phyloP scores from a whole-genome alignment of 1,139 yeast species.

The Pneumocystis canis region DNA sequence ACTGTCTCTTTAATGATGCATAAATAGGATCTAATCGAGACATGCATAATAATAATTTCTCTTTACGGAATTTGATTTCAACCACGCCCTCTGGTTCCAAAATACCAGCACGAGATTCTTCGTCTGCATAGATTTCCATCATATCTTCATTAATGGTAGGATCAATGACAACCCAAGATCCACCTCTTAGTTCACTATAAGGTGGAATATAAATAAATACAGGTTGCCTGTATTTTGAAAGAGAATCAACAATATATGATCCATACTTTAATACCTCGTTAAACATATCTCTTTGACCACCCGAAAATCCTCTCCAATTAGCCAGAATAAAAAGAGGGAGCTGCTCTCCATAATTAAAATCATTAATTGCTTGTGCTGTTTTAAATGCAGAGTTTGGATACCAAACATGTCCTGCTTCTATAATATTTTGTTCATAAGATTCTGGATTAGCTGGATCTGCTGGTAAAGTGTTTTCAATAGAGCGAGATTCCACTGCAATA shows the following conservation, averaged over 20 bases:
- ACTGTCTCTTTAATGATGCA: constrained; percentile 34
- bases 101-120: constrained; percentile 94
- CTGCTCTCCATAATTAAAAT: constrained; percentile 94
- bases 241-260: constrained; percentile 88
- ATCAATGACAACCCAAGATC: constrained; percentile 99
- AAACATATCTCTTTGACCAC: constrained; percentile 99
- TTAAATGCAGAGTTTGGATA: constrained; percentile 97
- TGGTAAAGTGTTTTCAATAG: constrained; percentile 76
- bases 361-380: constrained; percentile 96
- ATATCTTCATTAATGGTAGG: constrained; percentile 91
- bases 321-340: constrained; percentile 93
- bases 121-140: constrained; percentile 99
- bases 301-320: constrained; percentile 99
- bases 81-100: constrained; percentile 99
- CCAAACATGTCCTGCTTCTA: constrained; percentile 99
- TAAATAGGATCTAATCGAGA: constrained; percentile 70
- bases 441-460: constrained; percentile 98
- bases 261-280: constrained; percentile 95
- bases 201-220: constrained; percentile 95
- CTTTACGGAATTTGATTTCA: constrained; percentile 91
- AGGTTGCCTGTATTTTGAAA: constrained; percentile 92
- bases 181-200: constrained; percentile 96
- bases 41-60: constrained; percentile 79
- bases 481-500: constrained; percentile 85
- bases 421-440: constrained; percentile 72